Conservation (phyloP, 495 filamentous ascomycete species). For the Penicillium pancosmium region DNA sequence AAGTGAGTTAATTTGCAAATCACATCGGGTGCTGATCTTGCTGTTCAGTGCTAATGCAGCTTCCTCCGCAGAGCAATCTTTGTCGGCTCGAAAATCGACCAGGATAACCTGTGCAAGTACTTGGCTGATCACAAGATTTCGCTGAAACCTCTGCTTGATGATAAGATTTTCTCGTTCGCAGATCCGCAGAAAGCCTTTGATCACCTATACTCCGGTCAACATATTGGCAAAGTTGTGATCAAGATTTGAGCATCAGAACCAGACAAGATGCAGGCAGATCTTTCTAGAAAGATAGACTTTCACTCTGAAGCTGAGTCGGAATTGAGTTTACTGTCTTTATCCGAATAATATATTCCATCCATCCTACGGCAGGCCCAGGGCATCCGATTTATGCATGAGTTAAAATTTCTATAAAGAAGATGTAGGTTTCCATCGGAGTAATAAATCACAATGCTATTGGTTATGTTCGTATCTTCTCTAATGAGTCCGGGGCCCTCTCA, state of each 20-base stretch:
- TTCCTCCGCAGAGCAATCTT: background rate
- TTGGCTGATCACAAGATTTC: background rate
- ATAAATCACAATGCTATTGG: background rate
- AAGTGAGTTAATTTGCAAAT: background rate
- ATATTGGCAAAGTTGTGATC: slow-evolving; percentile 4
- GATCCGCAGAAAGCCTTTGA: slow-evolving; percentile 5
- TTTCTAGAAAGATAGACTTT: background rate
- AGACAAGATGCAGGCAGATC: too few relatives aligned
- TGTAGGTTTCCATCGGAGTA: background rate
- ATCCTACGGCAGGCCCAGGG: too few relatives aligned
- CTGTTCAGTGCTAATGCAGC: background rate
- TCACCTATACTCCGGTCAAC: slow-evolving; percentile 3
- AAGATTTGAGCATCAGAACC: background rate
- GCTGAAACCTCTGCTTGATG: slow-evolving; percentile 4
- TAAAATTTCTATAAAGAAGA: background rate
- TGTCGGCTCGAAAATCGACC: slow-evolving; percentile 3
- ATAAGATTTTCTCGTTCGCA: background rate
- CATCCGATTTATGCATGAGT: background rate
- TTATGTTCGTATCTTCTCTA: background rate
- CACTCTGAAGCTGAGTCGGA: too few relatives aligned
- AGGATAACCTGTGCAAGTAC: slow-evolving; percentile 5
- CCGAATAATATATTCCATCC: too few relatives aligned
- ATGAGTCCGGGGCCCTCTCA: background rate
- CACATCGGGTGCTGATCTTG: background rate
- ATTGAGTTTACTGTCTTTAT: too few relatives aligned